Percentiles rank a stretch among this genome's conserved stretches.
These are phyloP conservation scores for Fusarium domesticum DNA, from an alignment of 2,329 filamentous ascomycete genomes.

Conservation along the genomic window DNA sequence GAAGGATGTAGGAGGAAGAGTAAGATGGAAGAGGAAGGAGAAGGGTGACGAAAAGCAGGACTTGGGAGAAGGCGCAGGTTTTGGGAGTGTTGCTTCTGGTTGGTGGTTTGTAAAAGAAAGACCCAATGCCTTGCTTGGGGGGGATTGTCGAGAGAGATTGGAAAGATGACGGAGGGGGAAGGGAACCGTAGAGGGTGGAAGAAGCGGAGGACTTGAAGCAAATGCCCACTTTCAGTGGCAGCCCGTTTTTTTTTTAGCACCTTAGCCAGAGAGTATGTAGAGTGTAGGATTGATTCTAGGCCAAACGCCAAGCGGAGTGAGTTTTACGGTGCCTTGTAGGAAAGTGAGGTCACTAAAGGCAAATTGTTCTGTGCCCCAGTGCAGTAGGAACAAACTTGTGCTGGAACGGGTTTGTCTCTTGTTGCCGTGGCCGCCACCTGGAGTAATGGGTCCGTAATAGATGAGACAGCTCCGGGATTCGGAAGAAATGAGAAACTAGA, in stretches of 20 bases:
- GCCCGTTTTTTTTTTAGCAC: neutral
- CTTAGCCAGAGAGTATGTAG: no score
- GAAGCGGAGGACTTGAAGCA: neutral
- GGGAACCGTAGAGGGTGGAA: neutral
- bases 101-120: neutral
- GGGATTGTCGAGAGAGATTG: neutral
- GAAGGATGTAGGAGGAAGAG: neutral
- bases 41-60: neutral
- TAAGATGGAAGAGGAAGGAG: neutral
- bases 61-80: neutral
- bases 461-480: neutral
- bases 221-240: neutral
- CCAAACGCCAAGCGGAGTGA: no score
- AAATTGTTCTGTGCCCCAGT: no score
- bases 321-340: neutral
- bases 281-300: no score
- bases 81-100: neutral
- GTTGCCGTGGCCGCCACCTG: neutral
- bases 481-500: neutral
- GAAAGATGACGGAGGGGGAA: neutral
- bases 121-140: neutral
- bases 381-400: no score
- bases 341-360: constrained; percentile 1
- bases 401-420: no score
- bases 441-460: neutral